Evolutionary conservation across 2,329 filamentous ascomycete genomes (phyloP).

Genomic region (Zymoseptoria crescenta): DNA sequence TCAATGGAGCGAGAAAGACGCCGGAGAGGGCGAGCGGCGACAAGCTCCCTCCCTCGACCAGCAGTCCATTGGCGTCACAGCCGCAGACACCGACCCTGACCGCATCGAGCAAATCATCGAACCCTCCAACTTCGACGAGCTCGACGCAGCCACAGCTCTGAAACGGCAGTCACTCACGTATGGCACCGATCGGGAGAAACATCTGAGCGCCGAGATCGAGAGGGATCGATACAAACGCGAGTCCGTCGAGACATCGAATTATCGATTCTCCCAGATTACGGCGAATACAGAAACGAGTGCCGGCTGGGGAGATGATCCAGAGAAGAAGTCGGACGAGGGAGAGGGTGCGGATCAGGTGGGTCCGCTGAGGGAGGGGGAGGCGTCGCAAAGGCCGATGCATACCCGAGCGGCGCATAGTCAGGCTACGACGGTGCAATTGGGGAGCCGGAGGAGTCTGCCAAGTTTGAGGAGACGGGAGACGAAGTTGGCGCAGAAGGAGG

Average conservation of each 20-base stretch:
- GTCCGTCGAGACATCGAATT: not conserved
- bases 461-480: conserved; percentile 19
- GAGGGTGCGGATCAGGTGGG: not conserved
- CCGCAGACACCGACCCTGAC: not conserved
- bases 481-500: conserved; percentile 22
- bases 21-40: not conserved
- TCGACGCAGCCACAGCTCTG: not conserved
- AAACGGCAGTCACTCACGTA: not conserved
- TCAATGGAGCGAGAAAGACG: not conserved
- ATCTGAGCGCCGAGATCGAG: not conserved
- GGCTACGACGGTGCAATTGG: not conserved
- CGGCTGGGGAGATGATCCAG: not conserved
- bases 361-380: not conserved
- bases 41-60: not conserved
- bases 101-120: not conserved
- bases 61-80: not conserved
- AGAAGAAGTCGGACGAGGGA: not conserved
- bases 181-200: not conserved
- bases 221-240: not conserved
- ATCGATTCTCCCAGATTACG: not conserved
- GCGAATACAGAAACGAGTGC: not conserved
- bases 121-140: not conserved
- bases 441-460: conserved; percentile 13
- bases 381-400: not conserved
- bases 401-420: not conserved